Evolutionary conservation across 345 rosid genomes (phyloP), one percentile per base, ranked within the genome.

Genomic region (Moringa oleifera): DNA sequence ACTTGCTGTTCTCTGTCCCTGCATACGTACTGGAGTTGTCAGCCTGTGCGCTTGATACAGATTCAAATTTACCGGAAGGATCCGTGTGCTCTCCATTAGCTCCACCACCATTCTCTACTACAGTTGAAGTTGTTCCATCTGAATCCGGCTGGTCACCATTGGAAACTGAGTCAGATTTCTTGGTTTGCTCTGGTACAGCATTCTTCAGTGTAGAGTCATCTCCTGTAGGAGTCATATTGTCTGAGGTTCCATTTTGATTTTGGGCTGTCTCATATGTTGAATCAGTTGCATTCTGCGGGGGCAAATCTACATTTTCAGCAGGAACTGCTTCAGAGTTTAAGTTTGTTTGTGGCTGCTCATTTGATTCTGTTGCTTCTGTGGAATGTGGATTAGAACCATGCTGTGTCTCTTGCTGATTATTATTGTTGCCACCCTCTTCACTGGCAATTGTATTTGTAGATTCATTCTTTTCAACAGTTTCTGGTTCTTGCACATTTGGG

Each of bases 91-190:
- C 70, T 64, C 56, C 75, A 58, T 31, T 71, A n/a, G n/a, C 51
- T 77, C 75, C 0, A 79, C 73, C 46, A 75, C 53, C n/a, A 58
- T 31, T 71, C 51, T 77, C 75, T 0, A 79, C 73, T 51, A 75
- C 53, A 65, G 68, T 73, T 19, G 81, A 74, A 75, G 62, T 63
- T 37, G 68, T 59, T 51, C 51, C 74, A 41, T 65, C 70, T 57
- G 74, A 55, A 75, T 71, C 79, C 56, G 85, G 71, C 65, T 73
- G 84, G 57, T 74, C 72, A 66, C 75, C 78, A 52, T 71, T 71
- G 55, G 77, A 64, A 67, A 54, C 83, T 19, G 81, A 73, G 25
- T 70, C 77, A 0, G 78, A 55, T 68, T 73, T 66, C 64, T 78
- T 78, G 6, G 75, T 69, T 25, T 80, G 81, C 47, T 61, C 71